Evolutionary conservation across 148 eudicot species (phyloP), one percentile per base, ranked within the genome.

Genomic region (Rhododendron kiyosumense): DNA sequence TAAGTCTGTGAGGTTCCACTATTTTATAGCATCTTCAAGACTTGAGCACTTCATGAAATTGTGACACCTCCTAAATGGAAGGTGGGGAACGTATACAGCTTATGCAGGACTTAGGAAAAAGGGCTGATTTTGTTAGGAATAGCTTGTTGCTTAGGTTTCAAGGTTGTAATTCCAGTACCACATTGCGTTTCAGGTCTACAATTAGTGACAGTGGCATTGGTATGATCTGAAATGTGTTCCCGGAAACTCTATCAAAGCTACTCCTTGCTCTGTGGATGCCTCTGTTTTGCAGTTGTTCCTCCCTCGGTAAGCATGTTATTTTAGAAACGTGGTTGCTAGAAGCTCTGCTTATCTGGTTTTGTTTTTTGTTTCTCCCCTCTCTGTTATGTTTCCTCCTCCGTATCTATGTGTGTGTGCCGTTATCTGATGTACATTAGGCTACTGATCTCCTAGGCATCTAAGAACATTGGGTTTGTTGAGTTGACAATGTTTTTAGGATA

Each of bases 121-220:
- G 63, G 63, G 48, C 0, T 32, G 63, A 17, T 59, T 78, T 36
- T 38, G 22, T 57, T 17, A 82, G 17, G 45, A 49, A 26, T 30
- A 69, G 24, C n/a, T 28, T 73, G 34, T 14, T 89, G 5, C n/a
- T 86, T 59, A 26, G 30, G 26, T 67, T 84, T 79, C 51, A 6
- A 34, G 38, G 59, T 80, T 54, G 57, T 12, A 69, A 52, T 84
- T n/a, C 61, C 18, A 28, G 36, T 20, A 20, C n/a, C 15, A 46
- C 43, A 24, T 83, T 41, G 84, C 52, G 81, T 89, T 78, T 74
- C 89, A 97, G 99, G 93, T 95, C 99, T 84, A 93, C 96, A 89
- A 92, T 97, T 86, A 97, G 92, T 88, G 99, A 97, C 81, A 89
- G 98, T 90, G 98, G 99, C 87, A 93, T 97, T 83, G 98, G 95